Evolutionary conservation across 495 filamentous ascomycete genomes (phyloP).

Genomic region (Chaetomium fimeti): DNA sequence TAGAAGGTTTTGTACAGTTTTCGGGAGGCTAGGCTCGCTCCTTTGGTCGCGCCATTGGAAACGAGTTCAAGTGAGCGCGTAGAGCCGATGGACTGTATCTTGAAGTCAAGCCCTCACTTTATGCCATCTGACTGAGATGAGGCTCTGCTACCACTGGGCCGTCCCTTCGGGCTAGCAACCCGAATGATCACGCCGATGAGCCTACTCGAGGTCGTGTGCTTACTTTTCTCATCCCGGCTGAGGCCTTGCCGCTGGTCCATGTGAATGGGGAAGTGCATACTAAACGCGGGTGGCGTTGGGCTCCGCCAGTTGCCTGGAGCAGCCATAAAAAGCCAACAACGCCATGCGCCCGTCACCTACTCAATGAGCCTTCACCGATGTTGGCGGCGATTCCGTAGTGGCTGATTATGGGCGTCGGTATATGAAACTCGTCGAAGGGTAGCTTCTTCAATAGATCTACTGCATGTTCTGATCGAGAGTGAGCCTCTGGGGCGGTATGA

Average conservation of each 20-base stretch:
- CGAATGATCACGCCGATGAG: not conserved
- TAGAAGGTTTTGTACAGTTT: too few relatives aligned
- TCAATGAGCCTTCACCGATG: too few relatives aligned
- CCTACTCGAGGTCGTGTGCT: not conserved
- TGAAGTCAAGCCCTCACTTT: not conserved
- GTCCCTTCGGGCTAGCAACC: not conserved
- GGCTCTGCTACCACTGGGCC: slow-evolving; percentile 5
- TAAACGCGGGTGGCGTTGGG: too few relatives aligned
- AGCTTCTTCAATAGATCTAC: too few relatives aligned
- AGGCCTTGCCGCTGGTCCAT: not conserved
- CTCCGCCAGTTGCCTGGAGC: not conserved
- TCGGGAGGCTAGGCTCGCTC: too few relatives aligned
- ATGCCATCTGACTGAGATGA: not conserved
- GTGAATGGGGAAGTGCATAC: not conserved
- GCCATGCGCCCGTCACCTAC: too few relatives aligned
- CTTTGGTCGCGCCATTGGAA: not conserved
- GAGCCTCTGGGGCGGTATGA: not conserved
- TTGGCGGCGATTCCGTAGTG: too few relatives aligned
- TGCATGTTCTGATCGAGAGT: too few relatives aligned
- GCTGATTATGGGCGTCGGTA: too few relatives aligned
- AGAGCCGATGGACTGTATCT: not conserved
- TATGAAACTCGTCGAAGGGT: too few relatives aligned
- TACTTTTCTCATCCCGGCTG: not conserved
- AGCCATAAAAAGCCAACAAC: too few relatives aligned
- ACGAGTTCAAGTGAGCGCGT: not conserved